Conservation (phyloP, 116 monocot species). For the Thalassia testudinum region DNA sequence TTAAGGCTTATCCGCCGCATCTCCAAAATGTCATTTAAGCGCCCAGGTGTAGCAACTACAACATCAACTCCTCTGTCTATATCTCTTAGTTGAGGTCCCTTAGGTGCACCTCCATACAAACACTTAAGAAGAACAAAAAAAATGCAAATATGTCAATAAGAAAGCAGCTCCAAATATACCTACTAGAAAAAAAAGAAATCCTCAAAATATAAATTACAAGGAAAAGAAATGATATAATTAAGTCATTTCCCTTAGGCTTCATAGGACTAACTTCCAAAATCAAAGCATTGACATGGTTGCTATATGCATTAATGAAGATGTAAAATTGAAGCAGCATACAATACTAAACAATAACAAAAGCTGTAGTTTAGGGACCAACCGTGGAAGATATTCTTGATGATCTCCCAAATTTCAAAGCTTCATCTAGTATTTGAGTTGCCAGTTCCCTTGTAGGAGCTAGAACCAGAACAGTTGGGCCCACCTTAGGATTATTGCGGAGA, state of each 20-base stretch:
- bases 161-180: background rate
- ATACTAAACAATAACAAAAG: too few relatives aligned
- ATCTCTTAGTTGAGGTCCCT: conserved; percentile 83
- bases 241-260: too few relatives aligned
- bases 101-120: conserved; percentile 89
- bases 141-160: background rate
- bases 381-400: conserved; percentile 73
- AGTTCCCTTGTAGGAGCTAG: conserved; percentile 95
- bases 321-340: too few relatives aligned
- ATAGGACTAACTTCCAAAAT: too few relatives aligned
- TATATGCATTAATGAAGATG: too few relatives aligned
- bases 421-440: conserved; percentile 84
- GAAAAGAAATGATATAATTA: too few relatives aligned
- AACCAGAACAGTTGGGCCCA: conserved; percentile 80
- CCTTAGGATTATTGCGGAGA: conserved; percentile 36
- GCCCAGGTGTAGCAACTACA: conserved; percentile 93
- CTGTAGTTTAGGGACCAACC: conserved; percentile 25
- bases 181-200: background rate
- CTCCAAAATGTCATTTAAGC: conserved; percentile 82
- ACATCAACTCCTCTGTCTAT: conserved; percentile 74
- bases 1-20: conserved; percentile 67
- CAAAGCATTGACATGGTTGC: too few relatives aligned
- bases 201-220: background rate
- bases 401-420: conserved; percentile 72
- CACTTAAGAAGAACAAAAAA: conserved; percentile 25